phyloP scores from a whole-genome alignment of 345 rosid genomes.

The Pugionium dolabratum region DNA sequence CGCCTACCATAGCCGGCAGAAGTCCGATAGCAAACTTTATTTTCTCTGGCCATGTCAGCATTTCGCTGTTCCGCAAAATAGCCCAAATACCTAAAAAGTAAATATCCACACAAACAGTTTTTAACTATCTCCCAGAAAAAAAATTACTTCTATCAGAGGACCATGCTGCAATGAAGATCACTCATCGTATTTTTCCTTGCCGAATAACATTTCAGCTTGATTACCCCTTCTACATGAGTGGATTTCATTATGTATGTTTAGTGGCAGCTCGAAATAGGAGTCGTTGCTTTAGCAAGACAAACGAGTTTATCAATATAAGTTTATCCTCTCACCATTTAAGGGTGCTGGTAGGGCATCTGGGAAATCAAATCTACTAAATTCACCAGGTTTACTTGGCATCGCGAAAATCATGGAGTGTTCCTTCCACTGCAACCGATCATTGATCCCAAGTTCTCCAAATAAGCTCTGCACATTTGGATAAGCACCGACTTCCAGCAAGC shows the following conservation, averaged over 20 bases:
- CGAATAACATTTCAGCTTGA: neutral
- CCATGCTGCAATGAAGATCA: neutral
- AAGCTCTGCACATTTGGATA: slow-evolving; percentile 92
- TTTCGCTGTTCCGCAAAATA: slow-evolving; percentile 82
- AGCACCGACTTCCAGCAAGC: slow-evolving; percentile 72
- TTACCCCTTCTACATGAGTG: slow-evolving; percentile 2
- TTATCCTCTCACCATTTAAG: slow-evolving; percentile 64
- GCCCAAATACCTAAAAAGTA: slow-evolving; percentile 76
- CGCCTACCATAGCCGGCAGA: slow-evolving; percentile 90
- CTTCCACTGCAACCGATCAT: slow-evolving; percentile 93
- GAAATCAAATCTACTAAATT: slow-evolving; percentile 94
- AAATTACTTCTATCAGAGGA: neutral
- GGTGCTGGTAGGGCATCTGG: slow-evolving; percentile 87
- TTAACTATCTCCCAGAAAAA: neutral
- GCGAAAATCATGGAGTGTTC: slow-evolving; percentile 99
- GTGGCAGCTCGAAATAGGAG: neutral
- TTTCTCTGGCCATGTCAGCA: slow-evolving; percentile 98
- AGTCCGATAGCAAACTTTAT: slow-evolving; percentile 95
- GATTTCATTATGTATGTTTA: neutral
- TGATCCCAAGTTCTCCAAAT: slow-evolving; percentile 90
- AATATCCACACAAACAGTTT: slow-evolving; percentile 23
- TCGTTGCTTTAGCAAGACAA: neutral
- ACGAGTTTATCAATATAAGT: slow-evolving; percentile 1
- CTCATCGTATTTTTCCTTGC: neutral
- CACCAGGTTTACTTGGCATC: slow-evolving; percentile 95